Conservation (phyloP, 1,139 yeast species). For the Blastobotrys elegans region DNA sequence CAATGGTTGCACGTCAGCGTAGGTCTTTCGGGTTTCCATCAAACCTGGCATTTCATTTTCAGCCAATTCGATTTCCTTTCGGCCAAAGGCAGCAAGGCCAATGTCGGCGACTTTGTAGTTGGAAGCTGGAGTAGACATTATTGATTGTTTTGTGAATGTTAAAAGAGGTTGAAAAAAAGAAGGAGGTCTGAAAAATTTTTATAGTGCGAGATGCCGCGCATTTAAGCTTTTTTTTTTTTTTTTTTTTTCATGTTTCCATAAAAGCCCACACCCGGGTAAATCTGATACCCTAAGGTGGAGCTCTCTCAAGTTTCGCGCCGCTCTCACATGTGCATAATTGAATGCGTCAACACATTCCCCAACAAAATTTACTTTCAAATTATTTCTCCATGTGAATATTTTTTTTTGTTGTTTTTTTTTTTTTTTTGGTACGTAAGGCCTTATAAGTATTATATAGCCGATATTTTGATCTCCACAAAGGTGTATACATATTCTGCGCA, state of each 20-base stretch:
- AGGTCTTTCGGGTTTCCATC: slow-evolving; percentile 93
- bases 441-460: too few species aligned
- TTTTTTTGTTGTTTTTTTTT: too few species aligned
- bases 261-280: neutral
- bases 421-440: too few species aligned
- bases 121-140: slow-evolving; percentile 35
- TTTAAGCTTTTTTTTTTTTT: neutral
- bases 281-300: too few species aligned
- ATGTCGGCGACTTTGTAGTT: slow-evolving; percentile 97
- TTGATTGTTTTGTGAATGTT: slow-evolving; percentile 4
- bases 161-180: slow-evolving; percentile 2
- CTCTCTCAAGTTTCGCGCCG: neutral
- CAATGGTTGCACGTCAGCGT: slow-evolving; percentile 90
- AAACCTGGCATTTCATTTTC: slow-evolving; percentile 99
- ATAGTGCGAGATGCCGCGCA: neutral
- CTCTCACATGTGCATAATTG: slow-evolving; percentile 4
- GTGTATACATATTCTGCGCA: neutral
- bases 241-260: neutral
- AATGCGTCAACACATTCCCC: neutral
- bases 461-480: too few species aligned
- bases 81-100: slow-evolving; percentile 98
- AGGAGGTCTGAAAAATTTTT: slow-evolving; percentile 3
- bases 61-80: slow-evolving; percentile 98
- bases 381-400: too few species aligned
- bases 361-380: neutral